A percentile compares a stretch with the other conserved stretches of the same genome.
Conservation (phyloP, 1,284 basidiomycete species). For the Ceratobasidium sp. region DNA sequence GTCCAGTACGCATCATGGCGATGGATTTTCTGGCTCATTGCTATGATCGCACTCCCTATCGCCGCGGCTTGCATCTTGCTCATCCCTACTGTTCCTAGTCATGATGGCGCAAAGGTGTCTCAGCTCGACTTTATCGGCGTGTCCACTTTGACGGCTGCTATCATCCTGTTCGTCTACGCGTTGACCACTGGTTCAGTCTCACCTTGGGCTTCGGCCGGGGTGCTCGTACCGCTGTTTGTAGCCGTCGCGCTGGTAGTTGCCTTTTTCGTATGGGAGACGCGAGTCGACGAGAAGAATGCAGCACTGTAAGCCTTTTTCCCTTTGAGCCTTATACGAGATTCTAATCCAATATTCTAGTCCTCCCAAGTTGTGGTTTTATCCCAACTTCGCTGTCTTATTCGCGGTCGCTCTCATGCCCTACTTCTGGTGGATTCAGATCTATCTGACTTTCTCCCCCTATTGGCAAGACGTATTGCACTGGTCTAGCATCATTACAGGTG, state of each 20-base stretch:
- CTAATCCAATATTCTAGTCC: no score
- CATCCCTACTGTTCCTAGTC: slow-evolving; percentile 53
- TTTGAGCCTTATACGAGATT: not conserved
- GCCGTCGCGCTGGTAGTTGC: slow-evolving; percentile 57
- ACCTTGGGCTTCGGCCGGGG: slow-evolving; percentile 62
- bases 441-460: no score
- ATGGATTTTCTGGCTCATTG: slow-evolving; percentile 66
- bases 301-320: slow-evolving; percentile 57
- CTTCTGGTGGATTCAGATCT: no score
- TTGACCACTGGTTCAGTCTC: slow-evolving; percentile 63
- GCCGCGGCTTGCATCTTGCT: slow-evolving; percentile 57
- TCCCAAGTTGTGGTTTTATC: no score
- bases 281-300: slow-evolving; percentile 58
- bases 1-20: slow-evolving; percentile 60
- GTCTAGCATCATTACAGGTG: slow-evolving; percentile 37
- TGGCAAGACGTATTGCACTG: no score
- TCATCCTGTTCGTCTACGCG: slow-evolving; percentile 64
- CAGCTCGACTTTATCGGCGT: slow-evolving; percentile 57
- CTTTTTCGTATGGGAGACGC: slow-evolving; percentile 62
- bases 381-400: no score
- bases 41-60: slow-evolving; percentile 59
- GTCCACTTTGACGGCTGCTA: slow-evolving; percentile 56
- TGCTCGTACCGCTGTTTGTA: slow-evolving; percentile 63
- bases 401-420: no score
- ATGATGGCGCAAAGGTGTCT: slow-evolving; percentile 51